Base-by-base conservation (phyloP, 106 monocot species). In the Platanthera zijinensis region DNA sequence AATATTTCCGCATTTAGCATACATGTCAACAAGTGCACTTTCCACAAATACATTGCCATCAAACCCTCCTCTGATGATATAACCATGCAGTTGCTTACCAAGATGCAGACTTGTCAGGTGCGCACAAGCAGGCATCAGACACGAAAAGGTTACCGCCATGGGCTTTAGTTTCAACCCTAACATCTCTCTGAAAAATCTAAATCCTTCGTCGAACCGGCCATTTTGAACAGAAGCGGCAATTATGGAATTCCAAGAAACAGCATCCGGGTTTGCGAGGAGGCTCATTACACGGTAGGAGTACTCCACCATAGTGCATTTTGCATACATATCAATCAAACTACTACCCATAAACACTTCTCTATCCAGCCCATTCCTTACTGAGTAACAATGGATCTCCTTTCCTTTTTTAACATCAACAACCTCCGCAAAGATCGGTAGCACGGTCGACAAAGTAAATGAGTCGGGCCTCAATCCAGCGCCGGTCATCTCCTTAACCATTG, bases 301-400 rank as follows among this genome's bases (percentile, higher is more conserved):
- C 45, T 90, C 82, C 8, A 84, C 68, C 17, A 71, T 71, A 1
- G 84, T 84, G 75, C 90, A 93, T 30, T 93, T 96, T n/a, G 87
- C 90, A 61, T 96, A 96, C 88, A 90, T 90, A 74, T 96, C 90
- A 30, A 96, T 87, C 79, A 93, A 87, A 52, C 93, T 90, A 48
- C 92, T 90, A 3, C 85, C 90, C 8, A 96, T 77, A 68, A 89
- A 93, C 14, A 87, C 79, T 78, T 93, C 92, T 1, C 72, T 53
- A 62, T 78, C 82, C 57, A 92, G 80, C 1, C 72, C 79, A 52
- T 89, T 77, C 50, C 88, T 80, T 3, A 85, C 53, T 0, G 91
- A 77, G 67, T 79, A 92, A 0, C 88, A 86, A 79, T 96, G 95
- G 18, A 90, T 82, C 85, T 90, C 92, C 81, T 79, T 87, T 46